Evolutionary conservation across 2,329 filamentous ascomycete genomes (phyloP), one percentile per base, ranked within the genome.

Genomic region (Aspergillus sp.): DNA sequence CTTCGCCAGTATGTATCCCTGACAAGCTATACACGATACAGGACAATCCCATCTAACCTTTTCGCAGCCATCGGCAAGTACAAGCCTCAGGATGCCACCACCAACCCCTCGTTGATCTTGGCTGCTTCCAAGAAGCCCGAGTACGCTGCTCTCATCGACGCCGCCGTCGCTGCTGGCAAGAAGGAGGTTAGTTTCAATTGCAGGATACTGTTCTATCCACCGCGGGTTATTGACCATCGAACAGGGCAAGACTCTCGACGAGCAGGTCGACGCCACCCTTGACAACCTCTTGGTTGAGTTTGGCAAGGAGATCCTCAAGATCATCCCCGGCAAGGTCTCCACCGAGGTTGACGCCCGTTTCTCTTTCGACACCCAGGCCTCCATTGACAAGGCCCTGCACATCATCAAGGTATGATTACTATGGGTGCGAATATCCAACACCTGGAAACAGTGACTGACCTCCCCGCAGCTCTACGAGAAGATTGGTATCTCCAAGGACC

Each of bases 1-100:
- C 76, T 88, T 88, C 73, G 82, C 80, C 64, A 85, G 84, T 88
- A 72, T 76, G 83, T 83, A 37, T 39, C 35, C 37, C 44, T 41
- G 45, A 45, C 41, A 33, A 37, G 26, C 53, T 19, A 19, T 19
- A 19, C 19, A 19, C 2, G 19, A 19, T 19, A 19, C 19, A 19
- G 19, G 19, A 19, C 19, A 19, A 19, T 19, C 19, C 19, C 19
- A 19, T 19, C 19, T 19, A 19, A 19, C 19, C 19, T 19, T 19
- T 19, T 19, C 6, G 70, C 75, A 83, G 90, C 90, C 72, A 98
- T 98, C 72, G 90, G 80, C 79, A 96, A 97, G 80, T 98, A 98
- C 85, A 95, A 95, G 84, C 93, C 93, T 56, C 90, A 98, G 81
- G 93, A 98, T 88, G 93, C 93, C 67, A 98, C 93, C 71, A 98